Percentiles rank a stretch among this genome's conserved stretches.
Conservation (phyloP, 805 yeast genomes). For the Candida dajiaensis region DNA sequence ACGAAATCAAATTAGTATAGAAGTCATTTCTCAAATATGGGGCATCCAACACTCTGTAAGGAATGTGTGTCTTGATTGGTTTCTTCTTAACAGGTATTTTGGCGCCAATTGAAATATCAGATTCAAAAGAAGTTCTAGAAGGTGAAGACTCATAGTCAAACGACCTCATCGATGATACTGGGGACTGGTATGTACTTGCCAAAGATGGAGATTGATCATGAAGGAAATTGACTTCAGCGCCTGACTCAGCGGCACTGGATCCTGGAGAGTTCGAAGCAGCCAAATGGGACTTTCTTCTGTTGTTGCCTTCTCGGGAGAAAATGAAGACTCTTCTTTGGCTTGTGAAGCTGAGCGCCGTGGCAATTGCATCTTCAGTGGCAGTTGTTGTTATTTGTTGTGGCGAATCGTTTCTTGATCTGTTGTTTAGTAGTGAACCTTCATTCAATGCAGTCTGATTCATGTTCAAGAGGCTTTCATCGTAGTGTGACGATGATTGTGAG, state of each 20-base stretch:
- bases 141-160: conserved; percentile 1
- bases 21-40: conserved; percentile 72
- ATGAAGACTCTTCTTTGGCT: conserved; percentile 31
- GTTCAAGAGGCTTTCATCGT: conserved; percentile 14
- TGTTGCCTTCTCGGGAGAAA: conserved; percentile 16
- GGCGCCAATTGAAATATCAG: conserved; percentile 8
- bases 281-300: background rate
- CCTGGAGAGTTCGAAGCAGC: background rate
- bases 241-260: conserved; percentile 1
- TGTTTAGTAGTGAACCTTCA: conserved; percentile 11
- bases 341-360: background rate
- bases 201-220: background rate
- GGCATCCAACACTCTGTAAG: conserved; percentile 55
- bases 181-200: background rate
- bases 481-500: background rate
- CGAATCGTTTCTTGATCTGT: background rate
- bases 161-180: conserved; percentile 1
- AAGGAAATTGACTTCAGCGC: conserved; percentile 2
- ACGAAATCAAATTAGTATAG: conserved; percentile 67
- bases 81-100: conserved; percentile 13
- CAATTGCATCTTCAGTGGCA: background rate
- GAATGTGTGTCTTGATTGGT: conserved; percentile 31
- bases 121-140: conserved; percentile 7
- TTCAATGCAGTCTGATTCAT: conserved; percentile 9
- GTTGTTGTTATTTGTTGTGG: background rate